phyloP scores from a whole-genome alignment of 1,284 basidiomycete species.

The Schizophyllum commune region DNA sequence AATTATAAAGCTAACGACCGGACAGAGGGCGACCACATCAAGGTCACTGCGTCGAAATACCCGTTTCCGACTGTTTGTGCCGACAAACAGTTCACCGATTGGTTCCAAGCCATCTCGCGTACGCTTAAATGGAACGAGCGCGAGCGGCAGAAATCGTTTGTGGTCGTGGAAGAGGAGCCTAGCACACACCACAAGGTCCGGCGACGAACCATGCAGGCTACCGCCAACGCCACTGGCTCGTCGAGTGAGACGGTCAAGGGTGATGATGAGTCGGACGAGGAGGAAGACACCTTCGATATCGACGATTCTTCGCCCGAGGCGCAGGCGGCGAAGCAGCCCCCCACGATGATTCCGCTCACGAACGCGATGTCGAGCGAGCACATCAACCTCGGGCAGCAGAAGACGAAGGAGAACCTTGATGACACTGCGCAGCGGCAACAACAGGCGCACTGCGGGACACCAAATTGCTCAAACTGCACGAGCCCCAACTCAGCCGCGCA shows the following conservation, averaged over 20 bases:
- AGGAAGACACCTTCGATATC: slow-evolving; percentile 73
- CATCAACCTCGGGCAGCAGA: slow-evolving; percentile 15
- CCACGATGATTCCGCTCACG: not conserved
- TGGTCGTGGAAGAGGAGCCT: slow-evolving; percentile 88
- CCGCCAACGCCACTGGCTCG: slow-evolving; percentile 14
- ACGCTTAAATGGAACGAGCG: slow-evolving; percentile 98
- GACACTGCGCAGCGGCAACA: slow-evolving; percentile 10
- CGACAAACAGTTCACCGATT: slow-evolving; percentile 95
- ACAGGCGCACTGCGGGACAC: slow-evolving; percentile 2
- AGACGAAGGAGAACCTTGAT: slow-evolving; percentile 22
- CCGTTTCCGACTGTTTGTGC: slow-evolving; percentile 99
- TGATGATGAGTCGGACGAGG: slow-evolving; percentile 33
- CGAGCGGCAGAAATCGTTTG: slow-evolving; percentile 94
- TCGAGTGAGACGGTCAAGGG: slow-evolving; percentile 11
- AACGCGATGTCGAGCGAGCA: not conserved
- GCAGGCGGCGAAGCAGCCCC: slow-evolving; percentile 8
- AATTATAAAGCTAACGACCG: slow-evolving; percentile 1
- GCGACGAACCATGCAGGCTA: slow-evolving; percentile 5
- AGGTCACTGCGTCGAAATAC: slow-evolving; percentile 95
- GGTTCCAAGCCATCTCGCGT: slow-evolving; percentile 96
- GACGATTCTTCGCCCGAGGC: slow-evolving; percentile 70
- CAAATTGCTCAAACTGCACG: slow-evolving; percentile 18
- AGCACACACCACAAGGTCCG: slow-evolving; percentile 33
- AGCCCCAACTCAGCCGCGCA: slow-evolving; percentile 22
- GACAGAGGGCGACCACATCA: slow-evolving; percentile 97